Percentiles rank a stretch among this genome's conserved stretches.
Evolutionary conservation across 306 rosid species (phyloP).

Genomic region (Potentilla sterilis): DNA sequence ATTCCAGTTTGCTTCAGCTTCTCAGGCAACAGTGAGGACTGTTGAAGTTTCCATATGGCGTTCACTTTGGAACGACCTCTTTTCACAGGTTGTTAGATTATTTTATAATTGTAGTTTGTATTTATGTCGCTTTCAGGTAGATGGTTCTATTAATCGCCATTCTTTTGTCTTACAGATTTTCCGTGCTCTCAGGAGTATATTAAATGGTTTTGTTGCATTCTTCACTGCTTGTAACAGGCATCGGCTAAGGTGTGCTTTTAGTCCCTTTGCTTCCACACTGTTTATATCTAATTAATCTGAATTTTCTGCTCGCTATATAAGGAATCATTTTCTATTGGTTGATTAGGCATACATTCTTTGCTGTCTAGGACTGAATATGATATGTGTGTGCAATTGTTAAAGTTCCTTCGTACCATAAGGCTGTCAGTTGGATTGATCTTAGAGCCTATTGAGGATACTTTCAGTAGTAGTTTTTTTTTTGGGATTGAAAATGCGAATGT

Average conservation of each 20-base stretch:
- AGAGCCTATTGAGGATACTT: no score
- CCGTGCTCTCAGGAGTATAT: conserved; percentile 83
- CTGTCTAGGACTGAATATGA: neutral
- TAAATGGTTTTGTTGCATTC: conserved; percentile 82
- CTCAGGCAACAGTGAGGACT: conserved; percentile 59
- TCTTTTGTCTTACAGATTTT: conserved; percentile 55
- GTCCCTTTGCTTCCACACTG: neutral
- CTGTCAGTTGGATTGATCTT: no score
- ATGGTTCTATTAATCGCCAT: conserved; percentile 26
- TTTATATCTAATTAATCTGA: neutral
- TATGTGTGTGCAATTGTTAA: neutral
- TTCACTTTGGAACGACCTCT: conserved; percentile 89
- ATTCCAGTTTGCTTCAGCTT: conserved; percentile 62
- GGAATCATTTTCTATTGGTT: neutral
- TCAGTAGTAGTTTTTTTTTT: no score
- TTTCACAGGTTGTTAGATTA: conserved; percentile 64
- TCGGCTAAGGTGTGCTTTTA: conserved; percentile 72
- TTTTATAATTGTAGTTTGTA: conserved; percentile 14
- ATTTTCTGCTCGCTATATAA: conserved; percentile 1
- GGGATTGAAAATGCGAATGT: neutral
- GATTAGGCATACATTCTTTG: neutral
- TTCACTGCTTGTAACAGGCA: conserved; percentile 93
- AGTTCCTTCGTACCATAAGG: neutral
- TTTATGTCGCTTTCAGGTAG: conserved; percentile 9
- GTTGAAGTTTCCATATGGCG: conserved; percentile 82